phyloP scores from a whole-genome alignment of 495 filamentous ascomycete species.

The Annulohypoxylon bovei region DNA sequence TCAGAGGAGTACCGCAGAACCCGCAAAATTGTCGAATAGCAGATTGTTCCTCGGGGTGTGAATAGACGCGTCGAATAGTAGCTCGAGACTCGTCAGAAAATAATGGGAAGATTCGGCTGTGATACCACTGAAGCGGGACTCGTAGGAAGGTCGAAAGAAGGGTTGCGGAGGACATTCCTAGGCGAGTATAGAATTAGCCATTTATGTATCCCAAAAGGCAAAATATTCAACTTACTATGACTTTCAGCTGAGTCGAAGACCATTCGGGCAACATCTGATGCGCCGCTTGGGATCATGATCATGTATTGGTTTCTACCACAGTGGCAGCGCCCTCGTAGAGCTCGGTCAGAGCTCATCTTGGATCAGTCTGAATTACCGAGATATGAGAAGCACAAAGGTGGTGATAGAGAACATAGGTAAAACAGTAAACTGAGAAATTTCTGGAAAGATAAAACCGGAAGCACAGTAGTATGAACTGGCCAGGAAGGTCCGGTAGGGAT shows the following conservation, averaged over 20 bases:
- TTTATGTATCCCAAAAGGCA: neutral
- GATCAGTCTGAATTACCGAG: neutral
- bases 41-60: conserved; percentile 65
- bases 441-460: neutral
- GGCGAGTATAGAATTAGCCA: conserved; percentile 5
- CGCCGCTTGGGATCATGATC: conserved; percentile 69
- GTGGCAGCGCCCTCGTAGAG: conserved; percentile 77
- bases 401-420: too few relatives aligned
- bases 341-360: conserved; percentile 31
- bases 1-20: conserved; percentile 84
- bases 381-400: too few relatives aligned
- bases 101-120: conserved; percentile 73
- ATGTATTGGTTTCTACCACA: conserved; percentile 88
- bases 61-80: conserved; percentile 77
- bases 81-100: conserved; percentile 79
- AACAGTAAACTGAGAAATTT: neutral
- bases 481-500: neutral
- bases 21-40: conserved; percentile 85
- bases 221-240: conserved; percentile 65
- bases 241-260: conserved; percentile 73
- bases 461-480: neutral
- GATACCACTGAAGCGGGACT: conserved; percentile 80
- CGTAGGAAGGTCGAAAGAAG: conserved; percentile 81
- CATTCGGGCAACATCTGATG: conserved; percentile 67
- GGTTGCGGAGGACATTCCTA: conserved; percentile 73